phyloP scores from a whole-genome alignment of 352 stramenopile species.

The Phytophthora foliorum region DNA sequence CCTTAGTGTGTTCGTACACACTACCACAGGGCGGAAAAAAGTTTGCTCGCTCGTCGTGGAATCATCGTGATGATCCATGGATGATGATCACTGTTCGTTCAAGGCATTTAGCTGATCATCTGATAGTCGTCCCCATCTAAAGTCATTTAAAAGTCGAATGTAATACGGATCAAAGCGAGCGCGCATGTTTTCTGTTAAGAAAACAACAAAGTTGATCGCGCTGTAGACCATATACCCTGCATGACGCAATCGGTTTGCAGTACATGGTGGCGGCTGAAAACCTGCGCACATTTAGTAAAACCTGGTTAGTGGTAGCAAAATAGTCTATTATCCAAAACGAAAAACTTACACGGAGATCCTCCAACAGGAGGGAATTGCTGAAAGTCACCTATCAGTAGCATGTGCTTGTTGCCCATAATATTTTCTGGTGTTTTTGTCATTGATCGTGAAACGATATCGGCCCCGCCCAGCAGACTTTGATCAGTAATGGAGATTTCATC shows the following conservation, averaged over 20 bases:
- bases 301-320: too few species aligned
- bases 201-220: conserved; percentile 21
- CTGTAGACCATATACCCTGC: conserved; percentile 13
- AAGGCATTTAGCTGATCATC: background rate
- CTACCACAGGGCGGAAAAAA: conserved; percentile 15
- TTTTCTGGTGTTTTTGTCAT: background rate
- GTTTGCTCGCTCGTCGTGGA: background rate
- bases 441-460: conserved; percentile 1
- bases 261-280: background rate
- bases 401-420: conserved; percentile 40
- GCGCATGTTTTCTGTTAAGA: conserved; percentile 17
- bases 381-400: conserved; percentile 28
- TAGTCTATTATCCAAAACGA: too few species aligned
- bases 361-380: conserved; percentile 28
- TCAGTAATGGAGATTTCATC: conserved; percentile 42
- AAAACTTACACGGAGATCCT: conserved; percentile 27
- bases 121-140: conserved; percentile 8
- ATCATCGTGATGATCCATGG: background rate
- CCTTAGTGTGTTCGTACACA: conserved; percentile 14
- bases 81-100: background rate
- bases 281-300: conserved; percentile 5
- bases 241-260: background rate
- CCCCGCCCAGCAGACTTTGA: conserved; percentile 27
- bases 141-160: conserved; percentile 2
- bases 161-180: conserved; percentile 6